Percentiles rank a stretch among this genome's conserved stretches.
Evolutionary conservation across 176 grass and related monocot genomes (phyloP).

Genomic region (Bromus sterilis): DNA sequence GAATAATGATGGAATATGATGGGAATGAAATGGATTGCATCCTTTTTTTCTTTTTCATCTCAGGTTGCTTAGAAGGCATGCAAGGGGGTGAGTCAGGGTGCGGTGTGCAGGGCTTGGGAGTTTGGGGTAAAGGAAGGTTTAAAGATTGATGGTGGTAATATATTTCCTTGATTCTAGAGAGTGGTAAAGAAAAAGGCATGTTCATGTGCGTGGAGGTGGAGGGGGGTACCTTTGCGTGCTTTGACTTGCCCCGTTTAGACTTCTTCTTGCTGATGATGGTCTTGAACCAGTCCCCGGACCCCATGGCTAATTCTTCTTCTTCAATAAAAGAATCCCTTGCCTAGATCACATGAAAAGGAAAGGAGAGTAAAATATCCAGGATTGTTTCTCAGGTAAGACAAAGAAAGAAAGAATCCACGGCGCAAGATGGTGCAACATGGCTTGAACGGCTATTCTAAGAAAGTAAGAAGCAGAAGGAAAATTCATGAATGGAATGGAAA

Average conservation of each 20-base stretch:
- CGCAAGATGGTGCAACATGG: conserved; percentile 12
- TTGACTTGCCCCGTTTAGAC: conserved; percentile 49
- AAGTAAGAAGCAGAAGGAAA: neutral
- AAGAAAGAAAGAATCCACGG: neutral
- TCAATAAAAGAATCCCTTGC: no score
- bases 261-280: conserved; percentile 87
- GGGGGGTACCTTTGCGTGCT: conserved; percentile 48
- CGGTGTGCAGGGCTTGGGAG: conserved; percentile 1
- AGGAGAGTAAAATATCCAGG: neutral
- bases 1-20: conserved; percentile 13
- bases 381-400: neutral
- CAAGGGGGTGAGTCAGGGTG: conserved; percentile 1
- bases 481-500: neutral
- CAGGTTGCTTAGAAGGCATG: conserved; percentile 43
- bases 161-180: neutral
- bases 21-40: conserved; percentile 26
- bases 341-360: conserved; percentile 16
- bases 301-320: conserved; percentile 58
- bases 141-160: neutral
- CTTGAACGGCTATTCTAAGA: neutral
- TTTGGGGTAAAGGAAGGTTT: neutral
- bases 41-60: conserved; percentile 6
- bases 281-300: conserved; percentile 84
- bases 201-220: neutral
- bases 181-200: neutral